Percentiles rank a stretch among this genome's conserved stretches.
Evolutionary conservation across 78 protist genomes (phyloP).

Genomic region (Guillardia theta): DNA sequence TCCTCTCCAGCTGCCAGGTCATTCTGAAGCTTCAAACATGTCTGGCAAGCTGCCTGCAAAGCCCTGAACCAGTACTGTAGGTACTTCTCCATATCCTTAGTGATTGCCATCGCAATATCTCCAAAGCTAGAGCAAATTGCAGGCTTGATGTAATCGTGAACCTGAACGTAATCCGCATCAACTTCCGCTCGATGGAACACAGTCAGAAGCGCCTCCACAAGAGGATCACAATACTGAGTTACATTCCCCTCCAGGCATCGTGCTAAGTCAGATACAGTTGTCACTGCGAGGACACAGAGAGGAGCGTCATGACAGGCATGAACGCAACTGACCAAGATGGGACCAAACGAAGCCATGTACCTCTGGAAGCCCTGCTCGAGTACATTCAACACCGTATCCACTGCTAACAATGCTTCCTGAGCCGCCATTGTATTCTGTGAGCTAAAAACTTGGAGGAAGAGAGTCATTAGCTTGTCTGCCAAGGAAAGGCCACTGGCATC

Average conservation of each 20-base stretch:
- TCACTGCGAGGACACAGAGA: not conserved
- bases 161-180: conserved; percentile 22
- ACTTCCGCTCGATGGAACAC: not conserved
- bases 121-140: conserved; percentile 73
- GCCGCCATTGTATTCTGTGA: conserved; percentile 51
- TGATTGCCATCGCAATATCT: conserved; percentile 85
- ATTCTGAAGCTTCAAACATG: not conserved
- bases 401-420: conserved; percentile 84
- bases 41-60: not conserved
- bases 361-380: not conserved
- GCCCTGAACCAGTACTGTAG: not conserved
- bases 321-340: not conserved
- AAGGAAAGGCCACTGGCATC: not conserved
- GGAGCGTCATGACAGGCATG: not conserved
- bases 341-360: not conserved
- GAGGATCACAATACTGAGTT: not conserved
- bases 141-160: conserved; percentile 77
- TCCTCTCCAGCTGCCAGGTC: conserved; percentile 36
- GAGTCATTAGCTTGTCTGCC: conserved; percentile 51
- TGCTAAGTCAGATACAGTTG: not conserved
- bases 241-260: not conserved
- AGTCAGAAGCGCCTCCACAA: not conserved
- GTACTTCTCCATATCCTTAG: conserved; percentile 62
- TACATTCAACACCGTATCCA: conserved; percentile 53
- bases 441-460: conserved; percentile 60